phyloP scores from a whole-genome alignment of 345 rosid species.

The Lumnitzera racemosa region DNA sequence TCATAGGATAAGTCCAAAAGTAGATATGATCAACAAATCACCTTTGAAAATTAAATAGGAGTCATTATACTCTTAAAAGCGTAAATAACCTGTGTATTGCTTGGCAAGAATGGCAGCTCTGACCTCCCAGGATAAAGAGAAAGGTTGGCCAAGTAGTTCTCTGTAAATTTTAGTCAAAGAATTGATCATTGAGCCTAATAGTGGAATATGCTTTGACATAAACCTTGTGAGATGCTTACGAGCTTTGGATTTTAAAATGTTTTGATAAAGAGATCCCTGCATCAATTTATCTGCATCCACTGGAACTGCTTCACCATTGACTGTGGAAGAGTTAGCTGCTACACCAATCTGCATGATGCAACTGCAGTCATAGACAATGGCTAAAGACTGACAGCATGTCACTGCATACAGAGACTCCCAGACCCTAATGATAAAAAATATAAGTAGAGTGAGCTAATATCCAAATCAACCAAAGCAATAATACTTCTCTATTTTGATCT shows the following conservation, averaged over 20 bases:
- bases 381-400: slow-evolving; percentile 73
- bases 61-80: not conserved
- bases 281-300: slow-evolving; percentile 54
- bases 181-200: not conserved
- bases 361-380: slow-evolving; percentile 44
- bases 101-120: slow-evolving; percentile 80
- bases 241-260: slow-evolving; percentile 62
- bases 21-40: not conserved
- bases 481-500: not conserved
- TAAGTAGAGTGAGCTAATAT: not conserved
- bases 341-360: slow-evolving; percentile 71
- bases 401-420: slow-evolving; percentile 71
- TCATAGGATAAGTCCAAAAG: not conserved
- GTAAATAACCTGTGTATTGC: slow-evolving; percentile 58
- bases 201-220: slow-evolving; percentile 3
- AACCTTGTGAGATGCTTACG: slow-evolving; percentile 36
- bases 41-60: not conserved
- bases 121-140: slow-evolving; percentile 89
- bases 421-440: slow-evolving; percentile 34
- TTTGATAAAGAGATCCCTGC: slow-evolving; percentile 62
- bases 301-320: slow-evolving; percentile 24
- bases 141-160: slow-evolving; percentile 84
- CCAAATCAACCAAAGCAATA: too few species aligned
- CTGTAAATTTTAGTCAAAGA: slow-evolving; percentile 26
- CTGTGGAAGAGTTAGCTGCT: slow-evolving; percentile 44